Conservation (phyloP, 2,329 filamentous ascomycete genomes). For the Xylariaceae sp. region DNA sequence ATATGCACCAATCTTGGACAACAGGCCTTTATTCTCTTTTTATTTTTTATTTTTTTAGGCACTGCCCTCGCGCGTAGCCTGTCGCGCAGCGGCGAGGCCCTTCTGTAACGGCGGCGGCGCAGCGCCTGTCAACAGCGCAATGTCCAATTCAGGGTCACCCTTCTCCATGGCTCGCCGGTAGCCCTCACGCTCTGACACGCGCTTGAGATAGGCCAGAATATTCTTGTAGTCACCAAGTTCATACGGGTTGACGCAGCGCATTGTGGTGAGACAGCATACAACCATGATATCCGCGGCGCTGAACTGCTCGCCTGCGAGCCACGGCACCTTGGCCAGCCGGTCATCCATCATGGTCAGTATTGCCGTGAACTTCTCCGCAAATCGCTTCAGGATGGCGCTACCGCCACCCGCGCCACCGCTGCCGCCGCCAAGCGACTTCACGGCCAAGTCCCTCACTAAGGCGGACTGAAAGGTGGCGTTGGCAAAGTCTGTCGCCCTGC, state of each 20-base stretch:
- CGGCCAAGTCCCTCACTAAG: constrained; percentile 1
- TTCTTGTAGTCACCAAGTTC: constrained; percentile 49
- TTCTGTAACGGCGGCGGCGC: constrained; percentile 27
- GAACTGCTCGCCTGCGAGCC: constrained; percentile 66
- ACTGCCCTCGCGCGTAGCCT: neutral
- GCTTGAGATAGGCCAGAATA: constrained; percentile 53
- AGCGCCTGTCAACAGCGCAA: constrained; percentile 29
- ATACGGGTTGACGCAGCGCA: constrained; percentile 57
- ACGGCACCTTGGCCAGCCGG: constrained; percentile 54
- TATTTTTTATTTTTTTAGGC: no score
- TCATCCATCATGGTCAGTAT: constrained; percentile 55
- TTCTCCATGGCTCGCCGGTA: constrained; percentile 56
- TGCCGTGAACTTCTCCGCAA: constrained; percentile 43
- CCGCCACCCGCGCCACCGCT: constrained; percentile 31
- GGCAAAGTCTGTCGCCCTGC: constrained; percentile 51
- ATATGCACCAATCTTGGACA: no score
- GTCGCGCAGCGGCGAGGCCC: neutral
- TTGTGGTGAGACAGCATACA: constrained; percentile 65
- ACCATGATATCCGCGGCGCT: constrained; percentile 71
- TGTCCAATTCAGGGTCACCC: constrained; percentile 54
- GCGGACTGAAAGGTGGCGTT: constrained; percentile 41
- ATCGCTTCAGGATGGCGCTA: constrained; percentile 39
- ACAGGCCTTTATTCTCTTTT: no score
- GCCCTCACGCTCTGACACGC: constrained; percentile 50
- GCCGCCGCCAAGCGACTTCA: neutral